Evolutionary conservation across 192 early-diverging fungal species (phyloP).

Genomic region (Diversispora eburnea): DNA sequence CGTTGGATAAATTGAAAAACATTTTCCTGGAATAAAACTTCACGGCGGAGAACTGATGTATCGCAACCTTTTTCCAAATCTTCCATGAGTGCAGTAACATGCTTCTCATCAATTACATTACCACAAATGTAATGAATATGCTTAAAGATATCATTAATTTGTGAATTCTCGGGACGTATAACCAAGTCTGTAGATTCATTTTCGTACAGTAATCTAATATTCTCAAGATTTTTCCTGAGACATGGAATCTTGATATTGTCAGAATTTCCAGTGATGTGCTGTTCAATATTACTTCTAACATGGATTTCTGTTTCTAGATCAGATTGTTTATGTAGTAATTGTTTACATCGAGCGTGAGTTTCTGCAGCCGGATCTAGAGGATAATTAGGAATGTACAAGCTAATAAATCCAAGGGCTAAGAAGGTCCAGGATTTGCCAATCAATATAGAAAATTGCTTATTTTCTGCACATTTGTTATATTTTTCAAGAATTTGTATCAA

Average conservation of each 20-base stretch:
- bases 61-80: conserved; percentile 42
- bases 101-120: conserved; percentile 48
- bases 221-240: conserved; percentile 32
- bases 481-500: conserved; percentile 20
- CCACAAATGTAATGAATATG: conserved; percentile 56
- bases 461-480: background rate
- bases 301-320: conserved; percentile 52
- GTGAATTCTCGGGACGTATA: conserved; percentile 59
- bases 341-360: conserved; percentile 59
- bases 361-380: conserved; percentile 83
- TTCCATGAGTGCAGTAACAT: conserved; percentile 42
- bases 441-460: conserved; percentile 21
- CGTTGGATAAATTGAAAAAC: conserved; percentile 60
- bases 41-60: conserved; percentile 49
- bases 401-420: conserved; percentile 58
- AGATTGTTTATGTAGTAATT: conserved; percentile 55
- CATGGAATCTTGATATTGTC: conserved; percentile 40
- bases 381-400: conserved; percentile 72
- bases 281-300: conserved; percentile 55
- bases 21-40: conserved; percentile 66
- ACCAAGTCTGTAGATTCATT: conserved; percentile 48
- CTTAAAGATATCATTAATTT: conserved; percentile 62
- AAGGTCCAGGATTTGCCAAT: conserved; percentile 59
- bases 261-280: conserved; percentile 56
- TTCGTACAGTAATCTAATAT: conserved; percentile 36